Percentiles rank a stretch among this genome's conserved stretches.
These are phyloP conservation scores for Leccinum fallax DNA, from an alignment of 1,284 basidiomycete species.

Conservation along the genomic window DNA sequence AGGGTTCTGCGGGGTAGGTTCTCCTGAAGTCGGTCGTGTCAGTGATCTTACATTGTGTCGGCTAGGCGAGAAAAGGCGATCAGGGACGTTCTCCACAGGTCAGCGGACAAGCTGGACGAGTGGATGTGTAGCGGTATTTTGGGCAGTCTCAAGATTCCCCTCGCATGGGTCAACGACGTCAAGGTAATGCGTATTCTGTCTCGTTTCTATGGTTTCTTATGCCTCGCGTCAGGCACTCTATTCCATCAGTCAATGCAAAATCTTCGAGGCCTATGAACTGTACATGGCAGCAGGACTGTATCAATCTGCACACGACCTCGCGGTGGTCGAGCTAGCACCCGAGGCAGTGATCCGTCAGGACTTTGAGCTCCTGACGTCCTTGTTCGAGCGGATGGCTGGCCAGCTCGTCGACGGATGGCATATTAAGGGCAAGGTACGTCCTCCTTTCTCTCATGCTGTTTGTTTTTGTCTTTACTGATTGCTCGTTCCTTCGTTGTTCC, in stretches of 20 bases:
- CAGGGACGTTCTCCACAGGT: slow-evolving; percentile 78
- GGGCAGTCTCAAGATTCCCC: slow-evolving; percentile 79
- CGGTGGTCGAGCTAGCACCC: slow-evolving; percentile 83
- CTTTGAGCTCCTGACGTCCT: slow-evolving; percentile 65
- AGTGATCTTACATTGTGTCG: slow-evolving; percentile 7
- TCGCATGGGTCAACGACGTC: slow-evolving; percentile 86
- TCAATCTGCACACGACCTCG: slow-evolving; percentile 80
- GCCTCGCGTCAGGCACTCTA: slow-evolving; percentile 57
- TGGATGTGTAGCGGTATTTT: slow-evolving; percentile 75
- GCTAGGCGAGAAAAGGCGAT: slow-evolving; percentile 77
- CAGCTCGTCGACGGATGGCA: slow-evolving; percentile 75
- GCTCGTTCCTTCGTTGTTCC: slow-evolving; percentile 7
- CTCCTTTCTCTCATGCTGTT: neutral
- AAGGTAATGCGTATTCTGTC: slow-evolving; percentile 52
- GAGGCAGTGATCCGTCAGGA: slow-evolving; percentile 88
- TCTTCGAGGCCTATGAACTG: slow-evolving; percentile 79
- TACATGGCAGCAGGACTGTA: slow-evolving; percentile 74
- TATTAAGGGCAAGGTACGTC: slow-evolving; percentile 75
- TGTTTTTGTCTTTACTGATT: neutral
- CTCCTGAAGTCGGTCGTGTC: neutral
- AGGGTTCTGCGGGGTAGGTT: slow-evolving; percentile 73
- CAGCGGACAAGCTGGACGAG: slow-evolving; percentile 67
- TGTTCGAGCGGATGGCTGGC: slow-evolving; percentile 73
- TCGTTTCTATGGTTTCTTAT: slow-evolving; percentile 11
- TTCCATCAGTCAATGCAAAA: slow-evolving; percentile 61